phyloP scores from a whole-genome alignment of 116 monocot genomes.

The Thalassia testudinum region DNA sequence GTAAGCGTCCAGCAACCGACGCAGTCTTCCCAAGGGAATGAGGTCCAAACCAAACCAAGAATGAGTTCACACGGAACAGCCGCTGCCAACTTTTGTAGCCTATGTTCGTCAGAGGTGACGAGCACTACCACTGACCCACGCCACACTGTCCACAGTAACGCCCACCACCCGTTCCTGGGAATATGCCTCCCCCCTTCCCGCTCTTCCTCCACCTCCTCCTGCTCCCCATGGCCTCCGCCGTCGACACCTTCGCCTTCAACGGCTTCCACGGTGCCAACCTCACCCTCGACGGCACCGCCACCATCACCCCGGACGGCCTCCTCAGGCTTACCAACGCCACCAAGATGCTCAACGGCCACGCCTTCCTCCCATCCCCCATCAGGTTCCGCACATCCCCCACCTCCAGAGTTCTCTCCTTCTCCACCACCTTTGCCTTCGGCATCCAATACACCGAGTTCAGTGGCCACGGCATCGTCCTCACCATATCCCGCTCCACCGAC shows the following conservation, averaged over 20 bases:
- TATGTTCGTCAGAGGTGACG: too few relatives aligned
- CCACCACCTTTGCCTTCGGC: slow-evolving; percentile 47
- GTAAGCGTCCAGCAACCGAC: too few relatives aligned
- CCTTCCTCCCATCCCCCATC: slow-evolving; percentile 19
- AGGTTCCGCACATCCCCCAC: slow-evolving; percentile 9
- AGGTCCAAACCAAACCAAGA: too few relatives aligned
- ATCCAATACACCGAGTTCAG: slow-evolving; percentile 14
- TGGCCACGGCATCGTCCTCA: slow-evolving; percentile 39
- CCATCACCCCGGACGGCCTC: slow-evolving; percentile 16
- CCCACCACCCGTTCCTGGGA: too few relatives aligned
- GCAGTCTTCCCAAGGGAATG: too few relatives aligned
- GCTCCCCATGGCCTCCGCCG: too few relatives aligned
- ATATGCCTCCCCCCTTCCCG: too few relatives aligned
- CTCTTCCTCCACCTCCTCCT: too few relatives aligned
- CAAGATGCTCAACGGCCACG: slow-evolving; percentile 19
- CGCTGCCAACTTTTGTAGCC: too few relatives aligned
- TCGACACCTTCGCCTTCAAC: slow-evolving; percentile 17
- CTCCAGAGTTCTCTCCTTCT: slow-evolving; percentile 18
- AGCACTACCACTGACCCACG: too few relatives aligned
- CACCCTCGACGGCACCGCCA: slow-evolving; percentile 18
- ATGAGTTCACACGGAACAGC: too few relatives aligned
- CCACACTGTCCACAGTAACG: too few relatives aligned
- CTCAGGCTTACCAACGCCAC: slow-evolving; percentile 27
- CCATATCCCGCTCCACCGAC: slow-evolving; percentile 17
- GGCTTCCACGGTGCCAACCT: slow-evolving; percentile 24